phyloP scores from a whole-genome alignment of 495 filamentous ascomycete species.

The Xylaria palmicola region DNA sequence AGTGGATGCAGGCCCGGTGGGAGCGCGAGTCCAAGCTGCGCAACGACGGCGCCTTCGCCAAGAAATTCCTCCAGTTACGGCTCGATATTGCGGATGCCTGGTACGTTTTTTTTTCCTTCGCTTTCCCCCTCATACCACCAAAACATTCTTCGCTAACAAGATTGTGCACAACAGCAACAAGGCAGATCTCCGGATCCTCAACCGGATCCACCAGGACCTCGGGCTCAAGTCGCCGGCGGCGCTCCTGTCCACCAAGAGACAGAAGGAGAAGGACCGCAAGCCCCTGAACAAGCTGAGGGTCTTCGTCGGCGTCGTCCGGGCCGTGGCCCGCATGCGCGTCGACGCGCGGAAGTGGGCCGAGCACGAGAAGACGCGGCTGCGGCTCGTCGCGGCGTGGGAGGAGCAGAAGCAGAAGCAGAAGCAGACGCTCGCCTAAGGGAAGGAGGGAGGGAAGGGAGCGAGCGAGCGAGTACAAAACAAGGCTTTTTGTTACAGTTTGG shows the following conservation, averaged over 20 bases:
- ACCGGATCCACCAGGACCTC: constrained; percentile 59
- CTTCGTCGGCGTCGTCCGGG: constrained; percentile 36
- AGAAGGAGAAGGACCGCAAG: constrained; percentile 15
- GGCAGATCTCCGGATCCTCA: constrained; percentile 80
- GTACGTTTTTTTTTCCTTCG: constrained; percentile 54
- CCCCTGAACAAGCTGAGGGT: constrained; percentile 27
- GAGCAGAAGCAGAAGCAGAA: constrained; percentile 20
- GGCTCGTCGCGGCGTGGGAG: constrained; percentile 39
- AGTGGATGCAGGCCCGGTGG: constrained; percentile 79
- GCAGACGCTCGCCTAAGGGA: not conserved
- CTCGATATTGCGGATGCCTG: constrained; percentile 79
- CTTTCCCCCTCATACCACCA: constrained; percentile 12
- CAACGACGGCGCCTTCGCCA: constrained; percentile 72
- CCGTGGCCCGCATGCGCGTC: constrained; percentile 43
- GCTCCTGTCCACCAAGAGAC: constrained; percentile 21
- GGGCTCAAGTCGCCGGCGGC: constrained; percentile 33
- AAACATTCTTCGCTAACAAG: not conserved
- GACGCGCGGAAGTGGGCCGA: constrained; percentile 39
- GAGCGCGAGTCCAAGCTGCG: constrained; percentile 78
- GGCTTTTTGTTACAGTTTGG: not conserved
- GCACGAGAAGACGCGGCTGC: constrained; percentile 37
- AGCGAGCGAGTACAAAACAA: too few relatives aligned
- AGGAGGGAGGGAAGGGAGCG: not conserved
- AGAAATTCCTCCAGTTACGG: constrained; percentile 75
- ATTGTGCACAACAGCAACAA: constrained; percentile 75